phyloP scores from a whole-genome alignment of 768 basidiomycete genomes.

The Phylloporus arenicola region DNA sequence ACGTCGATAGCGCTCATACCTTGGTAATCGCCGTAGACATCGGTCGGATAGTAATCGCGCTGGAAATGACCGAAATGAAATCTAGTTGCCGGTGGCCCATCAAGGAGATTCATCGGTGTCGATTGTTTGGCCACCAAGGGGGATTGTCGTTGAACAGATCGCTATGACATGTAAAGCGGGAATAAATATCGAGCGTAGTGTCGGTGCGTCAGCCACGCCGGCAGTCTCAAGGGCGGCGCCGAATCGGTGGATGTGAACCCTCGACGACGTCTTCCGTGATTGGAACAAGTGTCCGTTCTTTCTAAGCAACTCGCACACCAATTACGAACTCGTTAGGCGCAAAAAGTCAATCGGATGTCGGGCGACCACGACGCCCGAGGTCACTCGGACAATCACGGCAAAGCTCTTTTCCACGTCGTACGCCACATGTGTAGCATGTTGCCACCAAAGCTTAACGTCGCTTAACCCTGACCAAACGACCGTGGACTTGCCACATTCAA shows the following conservation, averaged over 20 bases:
- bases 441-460: neutral
- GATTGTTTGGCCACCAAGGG: neutral
- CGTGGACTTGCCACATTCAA: neutral
- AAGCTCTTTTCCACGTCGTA: neutral
- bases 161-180: neutral
- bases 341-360: neutral
- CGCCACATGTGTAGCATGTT: neutral
- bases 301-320: neutral
- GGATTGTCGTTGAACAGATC: constrained; percentile 12
- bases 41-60: neutral
- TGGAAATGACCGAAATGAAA: constrained; percentile 28
- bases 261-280: neutral
- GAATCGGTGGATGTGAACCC: neutral
- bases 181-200: neutral
- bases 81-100: constrained; percentile 8
- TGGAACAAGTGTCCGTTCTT: neutral
- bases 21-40: constrained; percentile 3
- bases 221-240: neutral
- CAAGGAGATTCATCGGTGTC: neutral
- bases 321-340: no score
- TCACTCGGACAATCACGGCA: neutral
- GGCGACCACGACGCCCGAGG: neutral
- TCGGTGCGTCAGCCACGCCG: neutral
- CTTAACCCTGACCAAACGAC: neutral
- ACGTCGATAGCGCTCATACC: neutral